Evolutionary conservation across 768 basidiomycete genomes (phyloP).

Genomic region (Albatrellus ellisii): DNA sequence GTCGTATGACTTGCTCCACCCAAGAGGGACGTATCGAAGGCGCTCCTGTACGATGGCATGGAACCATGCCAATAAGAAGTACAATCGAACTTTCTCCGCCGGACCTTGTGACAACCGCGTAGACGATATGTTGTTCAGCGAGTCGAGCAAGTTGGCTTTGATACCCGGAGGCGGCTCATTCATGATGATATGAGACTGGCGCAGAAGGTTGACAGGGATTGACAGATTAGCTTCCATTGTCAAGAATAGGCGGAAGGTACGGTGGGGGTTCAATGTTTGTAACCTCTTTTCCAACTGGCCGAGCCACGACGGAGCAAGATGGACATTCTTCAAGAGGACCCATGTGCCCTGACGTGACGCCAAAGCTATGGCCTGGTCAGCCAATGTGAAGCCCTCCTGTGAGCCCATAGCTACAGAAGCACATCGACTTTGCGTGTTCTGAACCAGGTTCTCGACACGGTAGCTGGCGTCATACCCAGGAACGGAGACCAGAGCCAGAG

Average conservation of each 20-base stretch:
- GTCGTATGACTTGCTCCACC: conserved; percentile 95
- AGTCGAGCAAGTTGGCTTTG: conserved; percentile 92
- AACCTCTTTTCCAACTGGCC: conserved; percentile 94
- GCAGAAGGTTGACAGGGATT: conserved; percentile 93
- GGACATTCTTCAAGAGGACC: conserved; percentile 97
- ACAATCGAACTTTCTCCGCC: conserved; percentile 82
- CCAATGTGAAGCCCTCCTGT: conserved; percentile 90
- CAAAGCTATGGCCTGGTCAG: conserved; percentile 89
- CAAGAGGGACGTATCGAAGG: conserved; percentile 87
- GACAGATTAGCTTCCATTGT: conserved; percentile 96
- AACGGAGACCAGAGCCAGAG: conserved; percentile 84
- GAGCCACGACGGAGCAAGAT: conserved; percentile 91
- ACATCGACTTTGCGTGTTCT: conserved; percentile 63
- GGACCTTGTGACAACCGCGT: conserved; percentile 74
- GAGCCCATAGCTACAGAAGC: conserved; percentile 97
- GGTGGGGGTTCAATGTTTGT: conserved; percentile 81
- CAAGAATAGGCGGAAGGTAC: conserved; percentile 90
- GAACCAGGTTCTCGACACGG: conserved; percentile 78
- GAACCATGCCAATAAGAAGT: conserved; percentile 98
- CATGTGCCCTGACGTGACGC: conserved; percentile 90
- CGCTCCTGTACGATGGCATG: conserved; percentile 97
- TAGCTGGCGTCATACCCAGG: conserved; percentile 98
- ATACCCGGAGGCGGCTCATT: conserved; percentile 97
- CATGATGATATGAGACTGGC: conserved; percentile 94
- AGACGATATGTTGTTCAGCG: conserved; percentile 59